Evolutionary conservation across 148 eudicot genomes (phyloP), one percentile per base, ranked within the genome.

Genomic region (Arctostaphylos glauca): DNA sequence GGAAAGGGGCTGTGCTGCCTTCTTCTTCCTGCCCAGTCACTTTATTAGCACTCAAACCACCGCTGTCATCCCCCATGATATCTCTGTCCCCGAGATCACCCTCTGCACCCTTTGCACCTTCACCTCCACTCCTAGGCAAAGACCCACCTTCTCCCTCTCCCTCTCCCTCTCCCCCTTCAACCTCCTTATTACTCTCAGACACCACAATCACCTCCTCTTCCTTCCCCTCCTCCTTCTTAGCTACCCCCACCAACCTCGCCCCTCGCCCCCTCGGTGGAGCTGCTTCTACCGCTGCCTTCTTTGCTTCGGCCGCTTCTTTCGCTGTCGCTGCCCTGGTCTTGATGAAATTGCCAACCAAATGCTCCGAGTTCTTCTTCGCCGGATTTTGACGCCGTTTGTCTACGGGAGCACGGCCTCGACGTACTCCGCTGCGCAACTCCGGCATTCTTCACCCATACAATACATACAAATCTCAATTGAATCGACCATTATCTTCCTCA

Each of bases 31-130:
- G 87, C 1, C 87, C 93, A 80, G 94, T 89, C n/a, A 78, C 91
- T 77, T 90, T 93, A 85, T 92, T 91, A 70, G 95, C 95, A 89
- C 97, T 94, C 85, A 94, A 84, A 4, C 97, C 97, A 77, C 95
- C 97, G 89, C 93, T 94, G 60, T 88, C 92, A 56, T 92, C 94
- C 16, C 86, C 91, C 93, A 94, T 87, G 84, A 84, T 89, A 13
- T 85, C 86, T 43, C 72, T 74, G 84, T 2, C 67, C 83, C 38
- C 81, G 81, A 9, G 54, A 73, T 21, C 64, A 2, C 50, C 78
- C 41, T 79, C 38, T n/a, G n/a, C n/a, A n/a, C n/a, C n/a, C n/a
- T n/a, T n/a, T n/a, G 53, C 80, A 8, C 44, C 82, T 73, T 49
- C 53, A 59, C 74, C 77, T 83, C 58, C 78, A 72, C 55, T 81